Evolutionary conservation across 139 green algal genomes (phyloP), one percentile per base, ranked within the genome.

Genomic region (Chlorella sp.): DNA sequence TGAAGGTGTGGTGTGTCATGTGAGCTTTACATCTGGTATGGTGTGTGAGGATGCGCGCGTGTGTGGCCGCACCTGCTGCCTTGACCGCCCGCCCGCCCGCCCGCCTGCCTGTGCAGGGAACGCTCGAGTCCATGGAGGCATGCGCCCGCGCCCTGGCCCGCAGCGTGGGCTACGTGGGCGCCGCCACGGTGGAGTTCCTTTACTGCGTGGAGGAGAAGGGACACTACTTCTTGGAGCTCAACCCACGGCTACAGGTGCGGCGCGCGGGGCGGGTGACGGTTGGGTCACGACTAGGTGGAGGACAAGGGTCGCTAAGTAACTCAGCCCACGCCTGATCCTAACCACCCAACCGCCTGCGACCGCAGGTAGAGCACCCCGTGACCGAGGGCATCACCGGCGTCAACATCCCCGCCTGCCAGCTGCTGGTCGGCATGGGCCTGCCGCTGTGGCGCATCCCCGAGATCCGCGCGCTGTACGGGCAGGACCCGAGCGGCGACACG

Each of bases 141-240:
- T 93, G 92, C 69, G 95, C 95, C 1, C 82, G 93, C 24, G 87
- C 88, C 2, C 86, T 99, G 72, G 93, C 93, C 0, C 84, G 87
- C 35, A 88, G 79, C n/a, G 94, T 98, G 24, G 84, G 86, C 61
- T 99, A 99, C 77, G 87, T 95, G 31, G 95, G 95, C 5, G 95
- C 91, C 0, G 95, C 95, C 35, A 99, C 95, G 2, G 91, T 98
- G 60, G 95, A 99, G 87, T 99, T 92, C 78, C 86, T 99, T 69
- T 99, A 98, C 80, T 75, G 73, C 31, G 75, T 97, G 30, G 91
- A 96, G 0, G 85, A 81, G 65, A 31, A 77, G 10, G 79, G 87
- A 70, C 98, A 94, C 88, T 98, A 87, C 87, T 99, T 99, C 83
- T 82, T 99, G 82, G 95, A 99, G 87, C 91, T 99, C 29, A 99